These are phyloP conservation scores for Calocybe gangraenosa DNA, from an alignment of 768 basidiomycete genomes.

Conservation along the genomic window DNA sequence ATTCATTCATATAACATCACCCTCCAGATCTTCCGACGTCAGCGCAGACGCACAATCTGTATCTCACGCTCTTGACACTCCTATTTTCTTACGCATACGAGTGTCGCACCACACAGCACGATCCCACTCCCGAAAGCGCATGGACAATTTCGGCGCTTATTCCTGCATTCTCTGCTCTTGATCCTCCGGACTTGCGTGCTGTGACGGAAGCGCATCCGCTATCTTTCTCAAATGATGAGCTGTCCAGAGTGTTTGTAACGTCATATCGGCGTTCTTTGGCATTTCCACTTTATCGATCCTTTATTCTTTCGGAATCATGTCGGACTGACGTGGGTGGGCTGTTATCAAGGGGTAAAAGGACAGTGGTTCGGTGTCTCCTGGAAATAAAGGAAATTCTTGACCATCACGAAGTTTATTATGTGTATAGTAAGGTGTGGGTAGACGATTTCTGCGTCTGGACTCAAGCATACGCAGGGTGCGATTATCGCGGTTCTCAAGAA, in stretches of 20 bases:
- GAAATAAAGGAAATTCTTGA: constrained; percentile 73
- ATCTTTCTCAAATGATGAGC: constrained; percentile 39
- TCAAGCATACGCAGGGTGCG: constrained; percentile 66
- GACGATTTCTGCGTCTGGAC: constrained; percentile 85
- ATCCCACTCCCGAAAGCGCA: constrained; percentile 84
- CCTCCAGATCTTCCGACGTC: constrained; percentile 56
- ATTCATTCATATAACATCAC: background rate
- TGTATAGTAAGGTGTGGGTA: constrained; percentile 86
- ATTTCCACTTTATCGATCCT: constrained; percentile 81
- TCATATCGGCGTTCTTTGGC: constrained; percentile 73
- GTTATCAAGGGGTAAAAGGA: constrained; percentile 58
- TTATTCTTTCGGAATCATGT: constrained; percentile 66
- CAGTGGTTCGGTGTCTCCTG: constrained; percentile 60
- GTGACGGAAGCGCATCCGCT: constrained; percentile 15
- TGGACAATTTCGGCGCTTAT: constrained; percentile 78
- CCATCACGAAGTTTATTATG: constrained; percentile 81
- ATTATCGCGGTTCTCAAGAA: no score
- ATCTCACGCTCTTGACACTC: constrained; percentile 64
- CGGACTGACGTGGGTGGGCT: constrained; percentile 55
- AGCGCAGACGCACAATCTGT: constrained; percentile 54
- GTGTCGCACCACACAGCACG: constrained; percentile 67
- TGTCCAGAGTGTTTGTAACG: constrained; percentile 47
- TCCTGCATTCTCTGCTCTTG: constrained; percentile 80
- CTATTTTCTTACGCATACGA: constrained; percentile 85
- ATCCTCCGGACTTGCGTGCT: constrained; percentile 66